Conservation (phyloP, 306 rosid genomes). For the Fragaria iinumae region DNA sequence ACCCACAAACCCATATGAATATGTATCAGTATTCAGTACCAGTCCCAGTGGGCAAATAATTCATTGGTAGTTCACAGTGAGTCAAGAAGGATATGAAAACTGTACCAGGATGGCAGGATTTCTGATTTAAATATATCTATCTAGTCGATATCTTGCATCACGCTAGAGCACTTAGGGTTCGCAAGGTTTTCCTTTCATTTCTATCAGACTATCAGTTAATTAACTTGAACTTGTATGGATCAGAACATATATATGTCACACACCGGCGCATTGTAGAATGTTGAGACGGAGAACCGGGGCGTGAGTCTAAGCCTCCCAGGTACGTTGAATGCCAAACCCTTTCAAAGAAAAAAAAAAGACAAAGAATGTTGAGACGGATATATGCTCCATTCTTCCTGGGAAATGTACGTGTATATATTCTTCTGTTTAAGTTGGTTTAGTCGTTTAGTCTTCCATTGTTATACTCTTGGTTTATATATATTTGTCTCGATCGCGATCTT, state of each 20-base stretch:
- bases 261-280: too few relatives aligned
- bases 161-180: neutral
- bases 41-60: neutral
- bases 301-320: too few relatives aligned
- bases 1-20: neutral
- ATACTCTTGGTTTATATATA: neutral
- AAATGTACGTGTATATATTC: neutral
- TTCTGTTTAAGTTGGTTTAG: neutral
- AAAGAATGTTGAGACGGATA: too few relatives aligned
- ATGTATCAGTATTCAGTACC: conserved; percentile 5
- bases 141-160: neutral
- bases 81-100: neutral
- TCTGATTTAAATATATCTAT: neutral
- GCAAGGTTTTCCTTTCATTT: neutral
- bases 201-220: neutral
- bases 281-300: too few relatives aligned
- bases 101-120: neutral
- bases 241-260: too few relatives aligned
- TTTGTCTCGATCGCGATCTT: neutral
- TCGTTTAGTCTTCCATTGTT: neutral
- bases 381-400: neutral
- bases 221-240: neutral
- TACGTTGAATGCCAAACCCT: too few relatives aligned
- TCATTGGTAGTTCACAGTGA: conserved; percentile 1
- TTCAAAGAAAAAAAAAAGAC: too few relatives aligned